Conservation (phyloP, 768 basidiomycete genomes). For the Phlebiopsis flavidoalba region DNA sequence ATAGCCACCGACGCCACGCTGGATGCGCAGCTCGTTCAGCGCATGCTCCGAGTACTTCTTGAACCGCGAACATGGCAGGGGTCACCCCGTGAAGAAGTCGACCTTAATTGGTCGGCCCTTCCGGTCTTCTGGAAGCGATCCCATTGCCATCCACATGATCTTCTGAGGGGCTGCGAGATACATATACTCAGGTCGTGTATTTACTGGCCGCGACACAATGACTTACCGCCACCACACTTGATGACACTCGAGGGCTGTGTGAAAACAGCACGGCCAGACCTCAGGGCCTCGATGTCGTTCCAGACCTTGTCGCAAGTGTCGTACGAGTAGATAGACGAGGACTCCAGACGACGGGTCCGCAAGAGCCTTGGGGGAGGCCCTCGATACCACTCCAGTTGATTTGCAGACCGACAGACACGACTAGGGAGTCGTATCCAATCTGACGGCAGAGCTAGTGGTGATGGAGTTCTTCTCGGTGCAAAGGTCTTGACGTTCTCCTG, state of each 20-base stretch:
- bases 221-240: conserved; percentile 86
- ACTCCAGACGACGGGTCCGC: conserved; percentile 76
- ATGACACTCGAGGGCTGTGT: conserved; percentile 91
- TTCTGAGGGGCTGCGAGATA: conserved; percentile 77
- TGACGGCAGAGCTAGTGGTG: conserved; percentile 60
- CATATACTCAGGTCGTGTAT: neutral
- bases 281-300: conserved; percentile 72
- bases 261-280: conserved; percentile 83
- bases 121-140: conserved; percentile 65
- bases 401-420: conserved; percentile 87
- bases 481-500: conserved; percentile 69
- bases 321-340: conserved; percentile 89
- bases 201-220: neutral
- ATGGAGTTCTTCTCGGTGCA: conserved; percentile 70
- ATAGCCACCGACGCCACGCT: conserved; percentile 74
- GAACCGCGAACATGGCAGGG: conserved; percentile 95
- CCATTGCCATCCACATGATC: conserved; percentile 98
- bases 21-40: conserved; percentile 66
- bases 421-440: conserved; percentile 77
- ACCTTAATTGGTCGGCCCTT: conserved; percentile 53
- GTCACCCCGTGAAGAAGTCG: conserved; percentile 86
- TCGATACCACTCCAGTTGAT: conserved; percentile 75
- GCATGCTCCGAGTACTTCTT: conserved; percentile 93
- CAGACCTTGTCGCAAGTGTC: conserved; percentile 87
- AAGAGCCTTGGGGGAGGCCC: conserved; percentile 72